A percentile compares a stretch with the other conserved stretches of the same genome.
phyloP scores from a whole-genome alignment of 1,284 basidiomycete species.

The Rhizoctonia solani region DNA sequence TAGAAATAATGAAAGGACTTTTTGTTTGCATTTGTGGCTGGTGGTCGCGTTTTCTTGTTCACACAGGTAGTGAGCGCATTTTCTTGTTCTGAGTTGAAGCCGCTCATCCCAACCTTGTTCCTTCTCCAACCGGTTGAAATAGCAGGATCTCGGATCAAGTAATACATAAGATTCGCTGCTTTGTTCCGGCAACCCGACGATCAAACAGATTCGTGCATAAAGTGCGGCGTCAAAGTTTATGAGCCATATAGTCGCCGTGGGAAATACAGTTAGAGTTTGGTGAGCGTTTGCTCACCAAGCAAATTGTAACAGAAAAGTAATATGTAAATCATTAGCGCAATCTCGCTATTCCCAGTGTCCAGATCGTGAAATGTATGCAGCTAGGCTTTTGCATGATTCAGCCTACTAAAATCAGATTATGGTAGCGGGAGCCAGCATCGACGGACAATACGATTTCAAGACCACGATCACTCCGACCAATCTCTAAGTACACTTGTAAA shows the following conservation, averaged over 20 bases:
- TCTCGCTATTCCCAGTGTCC: too few relatives aligned
- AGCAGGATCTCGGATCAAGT: background rate
- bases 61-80: background rate
- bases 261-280: too few relatives aligned
- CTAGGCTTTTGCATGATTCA: too few relatives aligned
- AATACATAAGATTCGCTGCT: background rate
- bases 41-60: background rate
- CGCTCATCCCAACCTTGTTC: background rate
- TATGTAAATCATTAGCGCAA: too few relatives aligned
- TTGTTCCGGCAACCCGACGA: background rate
- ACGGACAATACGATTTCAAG: background rate
- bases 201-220: too few relatives aligned
- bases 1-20: background rate
- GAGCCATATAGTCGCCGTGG: too few relatives aligned
- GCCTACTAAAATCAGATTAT: background rate
- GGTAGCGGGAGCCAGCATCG: background rate
- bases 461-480: background rate
- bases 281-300: too few relatives aligned
- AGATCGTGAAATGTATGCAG: too few relatives aligned
- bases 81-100: background rate
- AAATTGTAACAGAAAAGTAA: too few relatives aligned
- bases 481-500: slow-evolving; percentile 16
- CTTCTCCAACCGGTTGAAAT: slow-evolving; percentile 5
- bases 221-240: too few relatives aligned
- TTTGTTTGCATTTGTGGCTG: background rate